Percentiles rank a stretch among this genome's conserved stretches.
These are phyloP conservation scores for Wallemia ichthyophaga DNA, from an alignment of 1,284 basidiomycete genomes.

Conservation along the genomic window DNA sequence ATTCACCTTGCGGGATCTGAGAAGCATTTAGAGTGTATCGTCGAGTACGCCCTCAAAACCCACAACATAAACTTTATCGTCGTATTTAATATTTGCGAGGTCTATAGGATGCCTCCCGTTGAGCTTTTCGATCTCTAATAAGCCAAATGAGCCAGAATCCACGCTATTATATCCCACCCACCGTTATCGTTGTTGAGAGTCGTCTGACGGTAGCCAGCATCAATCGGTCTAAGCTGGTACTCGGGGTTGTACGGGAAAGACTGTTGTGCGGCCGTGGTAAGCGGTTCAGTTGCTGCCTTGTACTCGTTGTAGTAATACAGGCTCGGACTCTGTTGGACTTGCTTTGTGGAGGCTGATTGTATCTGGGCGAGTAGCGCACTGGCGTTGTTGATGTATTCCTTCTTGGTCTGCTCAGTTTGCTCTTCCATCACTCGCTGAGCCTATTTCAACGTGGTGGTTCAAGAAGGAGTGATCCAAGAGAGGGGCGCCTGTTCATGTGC, in stretches of 20 bases:
- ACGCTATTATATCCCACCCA: background rate
- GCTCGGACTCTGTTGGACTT: background rate
- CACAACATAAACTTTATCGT: background rate
- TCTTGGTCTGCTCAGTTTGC: background rate
- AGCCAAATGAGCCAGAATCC: background rate
- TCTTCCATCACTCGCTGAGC: too few relatives aligned
- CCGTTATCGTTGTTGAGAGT: background rate
- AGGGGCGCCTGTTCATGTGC: too few relatives aligned
- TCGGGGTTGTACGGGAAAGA: background rate
- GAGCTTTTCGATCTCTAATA: background rate
- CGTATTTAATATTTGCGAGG: background rate
- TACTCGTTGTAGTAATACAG: background rate
- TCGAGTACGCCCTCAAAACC: background rate
- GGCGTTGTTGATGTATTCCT: background rate
- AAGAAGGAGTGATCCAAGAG: too few relatives aligned
- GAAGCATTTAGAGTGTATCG: background rate
- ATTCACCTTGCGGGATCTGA: background rate
- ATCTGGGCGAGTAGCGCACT: background rate
- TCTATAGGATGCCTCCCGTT: background rate
- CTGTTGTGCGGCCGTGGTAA: background rate
- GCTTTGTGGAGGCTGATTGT: background rate
- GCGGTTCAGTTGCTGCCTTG: background rate
- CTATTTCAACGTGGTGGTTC: too few relatives aligned
- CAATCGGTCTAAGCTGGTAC: background rate
- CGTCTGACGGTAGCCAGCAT: background rate